phyloP scores from a whole-genome alignment of 2,329 filamentous ascomycete species.

The Plectosphaerella plurivora region DNA sequence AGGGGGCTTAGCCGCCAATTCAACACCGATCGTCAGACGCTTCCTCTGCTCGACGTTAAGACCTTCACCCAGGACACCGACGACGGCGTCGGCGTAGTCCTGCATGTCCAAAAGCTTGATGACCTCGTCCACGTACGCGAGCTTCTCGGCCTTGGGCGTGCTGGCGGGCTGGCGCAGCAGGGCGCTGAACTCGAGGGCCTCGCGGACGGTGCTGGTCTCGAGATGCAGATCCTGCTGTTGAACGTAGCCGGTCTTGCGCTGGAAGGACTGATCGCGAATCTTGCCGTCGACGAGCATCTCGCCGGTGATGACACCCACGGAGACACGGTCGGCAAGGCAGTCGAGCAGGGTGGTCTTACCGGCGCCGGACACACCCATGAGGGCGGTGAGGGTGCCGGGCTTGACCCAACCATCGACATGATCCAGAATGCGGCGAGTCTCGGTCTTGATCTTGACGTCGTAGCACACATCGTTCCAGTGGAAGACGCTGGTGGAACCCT shows the following conservation, averaged over 20 bases:
- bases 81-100: constrained; percentile 66
- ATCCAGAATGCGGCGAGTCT: constrained; percentile 58
- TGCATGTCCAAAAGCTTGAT: constrained; percentile 33
- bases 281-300: constrained; percentile 67
- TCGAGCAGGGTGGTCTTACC: constrained; percentile 75
- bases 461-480: constrained; percentile 71
- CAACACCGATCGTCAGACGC: constrained; percentile 70
- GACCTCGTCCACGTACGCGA: constrained; percentile 21
- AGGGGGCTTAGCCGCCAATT: constrained; percentile 70
- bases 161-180: constrained; percentile 61
- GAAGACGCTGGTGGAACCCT: constrained; percentile 59
- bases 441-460: constrained; percentile 67
- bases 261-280: constrained; percentile 61
- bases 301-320: constrained; percentile 68
- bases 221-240: constrained; percentile 70
- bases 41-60: constrained; percentile 39
- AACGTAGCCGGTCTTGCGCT: constrained; percentile 69
- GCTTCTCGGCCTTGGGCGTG: constrained; percentile 30
- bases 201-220: constrained; percentile 61
- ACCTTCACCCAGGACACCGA: constrained; percentile 61
- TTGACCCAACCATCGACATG: constrained; percentile 65
- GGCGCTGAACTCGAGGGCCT: constrained; percentile 64
- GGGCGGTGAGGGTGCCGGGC: constrained; percentile 52
- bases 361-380: constrained; percentile 59
- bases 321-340: constrained; percentile 67